Base-by-base conservation (phyloP, 352 stramenopile species). In the Thalassiosira pacifica region DNA sequence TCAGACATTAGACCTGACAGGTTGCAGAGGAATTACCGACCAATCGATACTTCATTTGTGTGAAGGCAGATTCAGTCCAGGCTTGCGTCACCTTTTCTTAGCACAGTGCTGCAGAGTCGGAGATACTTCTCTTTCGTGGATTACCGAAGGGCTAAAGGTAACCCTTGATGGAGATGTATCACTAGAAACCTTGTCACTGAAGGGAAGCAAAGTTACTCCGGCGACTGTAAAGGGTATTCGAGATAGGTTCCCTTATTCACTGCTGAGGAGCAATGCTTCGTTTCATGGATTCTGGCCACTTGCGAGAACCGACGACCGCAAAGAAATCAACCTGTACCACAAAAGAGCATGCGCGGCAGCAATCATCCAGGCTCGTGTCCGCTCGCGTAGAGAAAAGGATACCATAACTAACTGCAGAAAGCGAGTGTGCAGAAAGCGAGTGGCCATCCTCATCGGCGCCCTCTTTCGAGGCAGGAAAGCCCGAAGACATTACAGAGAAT, bases 301-400 rank as follows among this genome's bases (percentile, higher is more conserved):
- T 27, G 85, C 94, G 29, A 93, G 96, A 9, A 95, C 92, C 18
- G 80, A 94, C 16, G 95, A 98, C 72, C 95, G 96, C 71, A 71
- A 96, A 10, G 87, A 95, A 31, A 94, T 98, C 22, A 94, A 97
- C 59, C 89, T 97, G 10, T 97, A 98, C 66, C 93, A 94, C 10
- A 91, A 93, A 68, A 93, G 90, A 68, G 96, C 92, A 88, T 88
- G 48, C 8, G 82, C 78, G 19, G 84, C 87, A 55, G 88, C 82
- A 67, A 90, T 77, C 18, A 91, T 95, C 76, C 91, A 95, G 70
- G 85, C 83, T 55, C n/a, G 42, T 11, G 53, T 88, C 22, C 60
- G 83, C 27, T 60, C 83, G n/a, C 37, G 53, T 27, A 74, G 57
- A 64, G 83, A 89, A 76, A 87, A 86, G 37, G 78, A 81, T 34